These are phyloP conservation scores for Cercis canadensis DNA, from an alignment of 306 rosid genomes.

Conservation along the genomic window DNA sequence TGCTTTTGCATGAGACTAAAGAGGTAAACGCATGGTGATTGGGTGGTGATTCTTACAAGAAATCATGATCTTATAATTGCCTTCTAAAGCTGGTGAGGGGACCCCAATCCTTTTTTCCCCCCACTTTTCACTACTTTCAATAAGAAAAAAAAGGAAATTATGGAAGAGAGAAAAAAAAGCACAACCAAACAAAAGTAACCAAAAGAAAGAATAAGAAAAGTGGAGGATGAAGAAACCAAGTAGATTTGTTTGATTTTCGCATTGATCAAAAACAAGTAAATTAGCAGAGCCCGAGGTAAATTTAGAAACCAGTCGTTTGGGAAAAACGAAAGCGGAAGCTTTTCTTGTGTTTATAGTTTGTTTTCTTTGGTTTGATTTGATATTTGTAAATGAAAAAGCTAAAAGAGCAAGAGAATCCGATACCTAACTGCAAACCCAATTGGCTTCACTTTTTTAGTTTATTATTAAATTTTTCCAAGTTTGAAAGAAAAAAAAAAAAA, in stretches of 20 bases:
- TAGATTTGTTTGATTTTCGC: slow-evolving; percentile 67
- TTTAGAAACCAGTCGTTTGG: slow-evolving; percentile 45
- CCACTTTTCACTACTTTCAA: slow-evolving; percentile 77
- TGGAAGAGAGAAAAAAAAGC: no score
- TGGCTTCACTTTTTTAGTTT: slow-evolving; percentile 42
- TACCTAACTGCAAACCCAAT: slow-evolving; percentile 50
- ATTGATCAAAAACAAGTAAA: slow-evolving; percentile 39
- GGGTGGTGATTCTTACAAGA: slow-evolving; percentile 83
- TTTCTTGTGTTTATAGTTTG: slow-evolving; percentile 38
- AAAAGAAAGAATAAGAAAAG: slow-evolving; percentile 34
- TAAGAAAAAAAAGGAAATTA: slow-evolving; percentile 28
- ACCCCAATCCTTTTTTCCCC: slow-evolving; percentile 39
- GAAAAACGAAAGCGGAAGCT: slow-evolving; percentile 42
- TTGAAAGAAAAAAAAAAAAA: slow-evolving; percentile 22
- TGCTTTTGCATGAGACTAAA: slow-evolving; percentile 78
- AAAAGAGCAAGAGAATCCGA: slow-evolving; percentile 63
- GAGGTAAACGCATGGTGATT: slow-evolving; percentile 41
- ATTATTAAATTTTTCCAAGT: slow-evolving; percentile 29
- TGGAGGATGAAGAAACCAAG: slow-evolving; percentile 55
- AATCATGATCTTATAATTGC: slow-evolving; percentile 65
- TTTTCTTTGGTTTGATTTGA: slow-evolving; percentile 46
- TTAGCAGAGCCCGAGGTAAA: slow-evolving; percentile 61
- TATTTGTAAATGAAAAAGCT: slow-evolving; percentile 50
- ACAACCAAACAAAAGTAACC: slow-evolving; percentile 27
- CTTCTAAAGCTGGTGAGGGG: slow-evolving; percentile 47